Conservation (phyloP, 2,329 filamentous ascomycete genomes). For the Aspergillus flavus region DNA sequence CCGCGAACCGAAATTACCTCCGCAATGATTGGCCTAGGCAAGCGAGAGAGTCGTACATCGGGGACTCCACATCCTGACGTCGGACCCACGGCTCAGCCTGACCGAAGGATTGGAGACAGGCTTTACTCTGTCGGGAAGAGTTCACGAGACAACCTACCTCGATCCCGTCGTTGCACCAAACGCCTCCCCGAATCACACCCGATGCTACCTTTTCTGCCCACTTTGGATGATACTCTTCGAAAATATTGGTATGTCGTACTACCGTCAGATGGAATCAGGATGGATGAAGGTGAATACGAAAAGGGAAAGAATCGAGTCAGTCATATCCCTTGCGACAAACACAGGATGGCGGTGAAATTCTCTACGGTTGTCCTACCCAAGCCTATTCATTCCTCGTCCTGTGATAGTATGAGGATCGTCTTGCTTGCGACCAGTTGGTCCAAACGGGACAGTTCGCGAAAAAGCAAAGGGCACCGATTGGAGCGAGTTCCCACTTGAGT, state of each 20-base stretch:
- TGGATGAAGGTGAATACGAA: too few relatives aligned
- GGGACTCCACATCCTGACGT: neutral
- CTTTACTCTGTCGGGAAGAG: slow-evolving; percentile 20
- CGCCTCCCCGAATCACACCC: neutral
- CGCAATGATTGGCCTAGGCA: neutral
- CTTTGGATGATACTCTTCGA: neutral
- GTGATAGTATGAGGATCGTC: too few relatives aligned
- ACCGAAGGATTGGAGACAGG: neutral
- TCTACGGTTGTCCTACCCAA: neutral
- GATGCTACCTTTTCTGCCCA: neutral
- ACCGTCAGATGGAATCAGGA: too few relatives aligned
- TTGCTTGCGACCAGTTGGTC: neutral
- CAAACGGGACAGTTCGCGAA: neutral
- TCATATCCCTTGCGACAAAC: slow-evolving; percentile 5
- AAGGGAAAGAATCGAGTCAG: too few relatives aligned
- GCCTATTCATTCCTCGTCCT: neutral
- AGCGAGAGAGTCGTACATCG: neutral
- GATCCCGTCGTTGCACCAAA: neutral
- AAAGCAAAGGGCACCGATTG: slow-evolving; percentile 4
- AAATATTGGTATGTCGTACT: neutral
- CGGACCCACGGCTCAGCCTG: slow-evolving; percentile 4
- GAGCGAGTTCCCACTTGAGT: neutral
- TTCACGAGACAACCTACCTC: slow-evolving; percentile 17
- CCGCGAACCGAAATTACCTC: neutral
- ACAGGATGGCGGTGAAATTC: neutral